These are phyloP conservation scores for Purpureocillium lavendulum DNA, from an alignment of 2,329 filamentous ascomycete genomes.

Conservation along the genomic window DNA sequence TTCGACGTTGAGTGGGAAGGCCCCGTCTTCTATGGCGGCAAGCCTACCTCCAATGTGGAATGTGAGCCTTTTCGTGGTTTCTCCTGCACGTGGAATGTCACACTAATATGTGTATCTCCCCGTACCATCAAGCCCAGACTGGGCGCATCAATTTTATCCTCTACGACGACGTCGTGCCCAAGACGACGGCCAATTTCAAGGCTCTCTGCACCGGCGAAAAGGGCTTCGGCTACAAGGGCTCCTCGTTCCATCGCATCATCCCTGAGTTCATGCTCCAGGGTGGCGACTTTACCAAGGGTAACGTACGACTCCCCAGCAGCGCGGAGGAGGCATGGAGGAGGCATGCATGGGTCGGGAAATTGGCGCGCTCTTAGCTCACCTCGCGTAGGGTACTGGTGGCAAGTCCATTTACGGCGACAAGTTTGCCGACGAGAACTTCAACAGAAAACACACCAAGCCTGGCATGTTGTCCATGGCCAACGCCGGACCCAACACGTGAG, in stretches of 20 bases:
- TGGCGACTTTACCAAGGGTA: constrained; percentile 88
- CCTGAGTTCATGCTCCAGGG: constrained; percentile 93
- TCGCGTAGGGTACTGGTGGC: constrained; percentile 72
- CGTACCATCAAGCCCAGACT: constrained; percentile 49
- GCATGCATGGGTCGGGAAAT: neutral
- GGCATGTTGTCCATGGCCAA: constrained; percentile 93
- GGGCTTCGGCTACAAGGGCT: constrained; percentile 76
- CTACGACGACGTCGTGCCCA: constrained; percentile 78
- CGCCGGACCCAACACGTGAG: constrained; percentile 85
- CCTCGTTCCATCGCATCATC: constrained; percentile 88
- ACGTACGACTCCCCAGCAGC: constrained; percentile 43
- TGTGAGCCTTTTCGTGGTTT: too few relatives aligned
- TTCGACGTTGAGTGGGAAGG: constrained; percentile 70
- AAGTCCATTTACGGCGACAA: constrained; percentile 94
- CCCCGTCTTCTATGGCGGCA: constrained; percentile 55
- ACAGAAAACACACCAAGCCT: constrained; percentile 60
- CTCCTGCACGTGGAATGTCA: too few relatives aligned
- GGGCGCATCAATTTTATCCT: constrained; percentile 87
- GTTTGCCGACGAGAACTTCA: constrained; percentile 91
- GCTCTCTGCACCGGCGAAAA: constrained; percentile 74
- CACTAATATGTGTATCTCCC: too few relatives aligned
- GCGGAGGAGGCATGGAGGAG: neutral
- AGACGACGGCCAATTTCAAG: constrained; percentile 79
- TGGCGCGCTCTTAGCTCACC: too few relatives aligned
- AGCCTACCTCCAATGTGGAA: constrained; percentile 45